Conservation (phyloP, 2,329 filamentous ascomycete species). For the Epichloe typhina region DNA sequence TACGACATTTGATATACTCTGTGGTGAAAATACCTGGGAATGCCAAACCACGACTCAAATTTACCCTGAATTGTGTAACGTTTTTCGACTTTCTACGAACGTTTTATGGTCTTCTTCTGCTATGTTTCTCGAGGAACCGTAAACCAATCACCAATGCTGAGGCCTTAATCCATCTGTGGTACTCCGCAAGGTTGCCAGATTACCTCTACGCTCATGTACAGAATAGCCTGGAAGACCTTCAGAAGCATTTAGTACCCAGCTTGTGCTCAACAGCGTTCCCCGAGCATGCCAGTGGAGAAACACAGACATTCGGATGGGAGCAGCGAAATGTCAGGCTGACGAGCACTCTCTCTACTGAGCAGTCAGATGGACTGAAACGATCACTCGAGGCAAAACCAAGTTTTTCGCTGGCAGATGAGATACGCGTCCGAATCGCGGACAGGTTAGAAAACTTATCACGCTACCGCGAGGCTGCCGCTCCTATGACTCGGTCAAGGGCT, state of each 20-base stretch:
- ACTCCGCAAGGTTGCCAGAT: constrained; percentile 11
- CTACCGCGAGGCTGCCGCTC: not conserved
- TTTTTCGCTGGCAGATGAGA: not conserved
- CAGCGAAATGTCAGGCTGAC: not conserved
- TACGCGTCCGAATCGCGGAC: not conserved
- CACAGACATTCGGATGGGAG: not conserved
- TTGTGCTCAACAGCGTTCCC: not conserved
- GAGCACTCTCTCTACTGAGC: not conserved
- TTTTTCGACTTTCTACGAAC: not conserved
- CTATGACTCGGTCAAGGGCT: constrained; percentile 10
- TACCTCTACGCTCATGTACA: not conserved
- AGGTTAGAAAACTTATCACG: not conserved
- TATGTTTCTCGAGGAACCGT: not conserved
- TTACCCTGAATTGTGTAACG: constrained; percentile 7
- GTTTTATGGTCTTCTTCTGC: not conserved
- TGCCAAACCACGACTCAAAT: constrained; percentile 7
- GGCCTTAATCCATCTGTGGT: constrained; percentile 14
- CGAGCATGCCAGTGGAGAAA: not conserved
- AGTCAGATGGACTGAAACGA: not conserved
- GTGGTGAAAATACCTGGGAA: constrained; percentile 10
- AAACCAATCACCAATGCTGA: constrained; percentile 12
- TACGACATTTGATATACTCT: constrained; percentile 16
- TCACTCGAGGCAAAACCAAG: not conserved
- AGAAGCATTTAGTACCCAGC: not conserved
- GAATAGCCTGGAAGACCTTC: not conserved